Percentiles rank a stretch among this genome's conserved stretches.
Evolutionary conservation across 345 rosid species (phyloP).

Genomic region (Luvunga scandens): DNA sequence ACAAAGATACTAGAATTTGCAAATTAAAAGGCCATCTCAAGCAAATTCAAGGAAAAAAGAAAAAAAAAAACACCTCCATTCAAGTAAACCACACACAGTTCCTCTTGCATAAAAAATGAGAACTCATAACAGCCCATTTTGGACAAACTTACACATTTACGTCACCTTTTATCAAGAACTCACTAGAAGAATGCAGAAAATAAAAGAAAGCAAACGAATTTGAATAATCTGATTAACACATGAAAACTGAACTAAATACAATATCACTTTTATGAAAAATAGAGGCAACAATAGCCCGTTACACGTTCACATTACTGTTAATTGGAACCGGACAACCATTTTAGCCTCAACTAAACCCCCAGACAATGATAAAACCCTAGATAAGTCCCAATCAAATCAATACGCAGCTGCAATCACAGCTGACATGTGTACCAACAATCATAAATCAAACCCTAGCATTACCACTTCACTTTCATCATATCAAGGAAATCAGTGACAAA

Average conservation of each 20-base stretch:
- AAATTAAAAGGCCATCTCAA: background rate
- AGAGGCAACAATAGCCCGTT: background rate
- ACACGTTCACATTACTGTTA: background rate
- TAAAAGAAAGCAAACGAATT: background rate
- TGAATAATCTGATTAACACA: background rate
- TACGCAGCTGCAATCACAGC: background rate
- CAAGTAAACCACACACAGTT: background rate
- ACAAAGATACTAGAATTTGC: background rate
- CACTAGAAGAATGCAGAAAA: too few species aligned
- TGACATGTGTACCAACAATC: background rate
- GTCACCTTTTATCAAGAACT: background rate
- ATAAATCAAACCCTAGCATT: constrained; percentile 20
- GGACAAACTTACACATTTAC: background rate
- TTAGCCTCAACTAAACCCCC: background rate
- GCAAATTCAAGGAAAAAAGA: too few species aligned
- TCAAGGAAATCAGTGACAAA: background rate
- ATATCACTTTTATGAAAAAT: background rate
- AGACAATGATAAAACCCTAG: constrained; percentile 14
- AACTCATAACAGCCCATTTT: background rate
- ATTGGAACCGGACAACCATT: background rate
- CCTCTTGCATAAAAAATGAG: background rate
- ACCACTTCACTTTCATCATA: background rate
- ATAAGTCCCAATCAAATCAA: constrained; percentile 3
- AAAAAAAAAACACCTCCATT: background rate
- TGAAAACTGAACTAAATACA: background rate